These are phyloP conservation scores for Nannochloris sp. DNA, from an alignment of 139 green algal genomes.

Conservation along the genomic window DNA sequence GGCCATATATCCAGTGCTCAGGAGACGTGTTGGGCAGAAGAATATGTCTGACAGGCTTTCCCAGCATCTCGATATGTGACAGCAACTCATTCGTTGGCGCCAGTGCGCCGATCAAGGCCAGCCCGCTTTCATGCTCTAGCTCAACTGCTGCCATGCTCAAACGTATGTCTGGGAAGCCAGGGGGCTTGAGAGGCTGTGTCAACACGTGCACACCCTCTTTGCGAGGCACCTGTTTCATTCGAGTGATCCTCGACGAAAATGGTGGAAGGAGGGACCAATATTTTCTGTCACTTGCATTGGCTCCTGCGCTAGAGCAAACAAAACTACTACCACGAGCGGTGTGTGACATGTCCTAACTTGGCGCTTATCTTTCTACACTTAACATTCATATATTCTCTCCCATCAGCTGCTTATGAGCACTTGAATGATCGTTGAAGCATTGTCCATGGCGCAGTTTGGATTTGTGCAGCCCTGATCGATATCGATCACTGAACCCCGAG, in stretches of 20 bases:
- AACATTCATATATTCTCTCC: too few species aligned
- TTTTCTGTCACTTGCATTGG: neutral
- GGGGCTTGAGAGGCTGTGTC: constrained; percentile 23
- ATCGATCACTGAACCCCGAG: too few species aligned
- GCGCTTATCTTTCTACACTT: too few species aligned
- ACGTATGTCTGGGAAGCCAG: constrained; percentile 9
- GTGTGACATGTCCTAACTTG: too few species aligned
- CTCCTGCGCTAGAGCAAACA: too few species aligned
- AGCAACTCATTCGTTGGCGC: constrained; percentile 21
- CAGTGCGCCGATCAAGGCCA: constrained; percentile 14
- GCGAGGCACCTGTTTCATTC: constrained; percentile 11
- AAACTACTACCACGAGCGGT: too few species aligned
- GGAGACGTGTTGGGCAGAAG: constrained; percentile 22
- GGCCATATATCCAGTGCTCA: constrained; percentile 24
- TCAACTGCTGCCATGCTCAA: constrained; percentile 14
- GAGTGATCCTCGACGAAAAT: constrained; percentile 15
- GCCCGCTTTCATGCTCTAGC: constrained; percentile 11
- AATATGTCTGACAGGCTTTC: constrained; percentile 16
- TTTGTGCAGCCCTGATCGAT: too few species aligned
- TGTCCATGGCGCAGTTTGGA: too few species aligned
- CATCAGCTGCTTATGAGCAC: too few species aligned
- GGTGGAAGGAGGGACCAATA: constrained; percentile 24
- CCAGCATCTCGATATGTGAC: constrained; percentile 4
- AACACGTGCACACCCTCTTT: constrained; percentile 13
- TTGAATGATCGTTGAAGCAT: too few species aligned